A percentile compares a stretch with the other conserved stretches of the same genome.
Conservation (phyloP, 2,329 filamentous ascomycete species). For the Setomelanomma holmii region DNA sequence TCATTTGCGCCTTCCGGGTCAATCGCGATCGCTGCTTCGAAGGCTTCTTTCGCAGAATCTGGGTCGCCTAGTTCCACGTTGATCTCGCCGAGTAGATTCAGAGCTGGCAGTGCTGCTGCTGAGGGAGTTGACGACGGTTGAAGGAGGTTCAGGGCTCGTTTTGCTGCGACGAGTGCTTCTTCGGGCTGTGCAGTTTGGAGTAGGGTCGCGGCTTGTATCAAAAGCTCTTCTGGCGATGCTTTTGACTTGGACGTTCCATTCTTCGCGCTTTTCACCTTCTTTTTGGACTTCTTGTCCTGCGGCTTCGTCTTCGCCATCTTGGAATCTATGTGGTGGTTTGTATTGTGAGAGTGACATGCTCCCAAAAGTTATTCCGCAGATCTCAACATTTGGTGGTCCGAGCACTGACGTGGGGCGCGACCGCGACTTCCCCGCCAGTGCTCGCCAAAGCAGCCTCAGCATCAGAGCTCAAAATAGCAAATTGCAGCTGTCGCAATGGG, state of each 20-base stretch:
- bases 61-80: constrained; percentile 82
- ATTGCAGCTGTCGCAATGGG: constrained; percentile 50
- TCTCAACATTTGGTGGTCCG: constrained; percentile 17
- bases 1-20: constrained; percentile 84
- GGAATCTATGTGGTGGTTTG: neutral
- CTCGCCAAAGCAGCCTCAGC: constrained; percentile 23
- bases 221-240: constrained; percentile 62
- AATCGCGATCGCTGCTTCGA: constrained; percentile 74
- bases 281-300: constrained; percentile 51
- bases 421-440: constrained; percentile 26
- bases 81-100: constrained; percentile 82
- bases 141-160: constrained; percentile 60
- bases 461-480: constrained; percentile 11
- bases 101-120: constrained; percentile 65
- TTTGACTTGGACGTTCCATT: constrained; percentile 52
- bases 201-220: constrained; percentile 63
- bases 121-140: constrained; percentile 48
- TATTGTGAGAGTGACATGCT: too few species aligned
- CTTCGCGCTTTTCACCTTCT: constrained; percentile 41
- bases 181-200: constrained; percentile 66
- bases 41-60: constrained; percentile 74
- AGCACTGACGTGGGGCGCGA: constrained; percentile 33
- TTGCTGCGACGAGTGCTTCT: constrained; percentile 62
- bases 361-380: constrained; percentile 15
- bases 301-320: constrained; percentile 62